Conservation (phyloP, 1,284 basidiomycete genomes). For the Leccinum insolens region DNA sequence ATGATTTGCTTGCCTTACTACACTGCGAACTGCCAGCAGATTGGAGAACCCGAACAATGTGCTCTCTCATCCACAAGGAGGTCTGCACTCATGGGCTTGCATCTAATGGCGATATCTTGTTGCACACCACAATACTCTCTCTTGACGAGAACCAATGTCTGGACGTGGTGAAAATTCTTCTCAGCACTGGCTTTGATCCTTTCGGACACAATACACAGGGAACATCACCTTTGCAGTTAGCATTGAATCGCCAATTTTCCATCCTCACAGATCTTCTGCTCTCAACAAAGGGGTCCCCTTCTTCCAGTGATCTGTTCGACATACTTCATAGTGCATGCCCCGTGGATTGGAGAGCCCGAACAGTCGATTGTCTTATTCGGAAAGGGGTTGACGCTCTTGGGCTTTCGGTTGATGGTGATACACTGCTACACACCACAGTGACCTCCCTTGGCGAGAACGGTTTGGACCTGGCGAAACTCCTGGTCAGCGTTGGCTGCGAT, state of each 20-base stretch:
- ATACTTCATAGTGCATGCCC: not conserved
- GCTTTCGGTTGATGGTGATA: not conserved
- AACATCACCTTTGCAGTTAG: not conserved
- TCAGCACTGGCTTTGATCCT: not conserved
- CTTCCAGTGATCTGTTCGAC: not conserved
- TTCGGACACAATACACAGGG: not conserved
- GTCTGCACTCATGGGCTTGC: not conserved
- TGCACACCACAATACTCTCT: not conserved
- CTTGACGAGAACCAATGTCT: not conserved
- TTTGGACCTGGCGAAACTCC: not conserved
- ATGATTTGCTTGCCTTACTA: not conserved
- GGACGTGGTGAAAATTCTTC: not conserved
- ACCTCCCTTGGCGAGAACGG: not conserved
- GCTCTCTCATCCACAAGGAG: not conserved
- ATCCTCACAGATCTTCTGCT: slow-evolving; percentile 1
- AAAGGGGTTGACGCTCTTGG: not conserved
- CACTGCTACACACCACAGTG: not conserved
- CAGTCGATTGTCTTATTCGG: not conserved
- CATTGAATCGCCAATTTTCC: not conserved
- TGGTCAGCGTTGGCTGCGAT: not conserved
- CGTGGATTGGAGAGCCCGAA: not conserved
- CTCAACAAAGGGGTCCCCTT: not conserved
- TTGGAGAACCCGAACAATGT: not conserved
- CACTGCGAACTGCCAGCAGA: not conserved
- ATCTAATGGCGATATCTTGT: not conserved